phyloP scores from a whole-genome alignment of 495 filamentous ascomycete species.

The Penicillium salamii region DNA sequence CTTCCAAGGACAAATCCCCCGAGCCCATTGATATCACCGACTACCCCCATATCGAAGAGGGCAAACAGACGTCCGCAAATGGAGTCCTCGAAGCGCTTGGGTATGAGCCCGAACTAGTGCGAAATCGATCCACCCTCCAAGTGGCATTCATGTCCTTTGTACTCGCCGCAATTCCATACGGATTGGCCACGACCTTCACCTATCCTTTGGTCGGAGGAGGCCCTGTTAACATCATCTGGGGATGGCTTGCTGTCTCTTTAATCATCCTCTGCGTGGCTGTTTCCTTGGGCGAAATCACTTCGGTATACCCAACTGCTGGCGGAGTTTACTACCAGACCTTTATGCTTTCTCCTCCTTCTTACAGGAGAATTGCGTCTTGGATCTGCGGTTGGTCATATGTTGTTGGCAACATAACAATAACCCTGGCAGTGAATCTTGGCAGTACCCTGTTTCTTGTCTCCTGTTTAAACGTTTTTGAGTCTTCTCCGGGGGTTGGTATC shows the following conservation, averaged over 20 bases:
- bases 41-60: slow-evolving; percentile 6
- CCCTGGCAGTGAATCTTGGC: slow-evolving; percentile 34
- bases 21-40: neutral
- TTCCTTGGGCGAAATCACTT: slow-evolving; percentile 64
- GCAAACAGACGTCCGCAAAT: slow-evolving; percentile 15
- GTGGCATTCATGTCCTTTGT: slow-evolving; percentile 37
- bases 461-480: slow-evolving; percentile 30
- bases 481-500: slow-evolving; percentile 33
- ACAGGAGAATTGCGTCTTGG: slow-evolving; percentile 58
- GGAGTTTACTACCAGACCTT: slow-evolving; percentile 69
- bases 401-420: slow-evolving; percentile 57
- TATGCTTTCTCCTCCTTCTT: slow-evolving; percentile 45
- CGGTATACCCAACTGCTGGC: slow-evolving; percentile 60
- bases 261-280: slow-evolving; percentile 62
- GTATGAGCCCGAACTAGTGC: slow-evolving; percentile 52
- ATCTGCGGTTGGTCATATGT: slow-evolving; percentile 68
- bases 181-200: slow-evolving; percentile 60
- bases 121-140: slow-evolving; percentile 46
- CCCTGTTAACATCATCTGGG: slow-evolving; percentile 60
- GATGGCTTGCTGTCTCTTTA: slow-evolving; percentile 58
- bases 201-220: slow-evolving; percentile 59
- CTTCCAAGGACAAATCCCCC: neutral
- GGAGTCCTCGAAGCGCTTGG: slow-evolving; percentile 39
- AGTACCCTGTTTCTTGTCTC: slow-evolving; percentile 22
- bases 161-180: slow-evolving; percentile 55